Conservation (phyloP, 1,139 yeast genomes). For the Citeromyces hawaiiensis region DNA sequence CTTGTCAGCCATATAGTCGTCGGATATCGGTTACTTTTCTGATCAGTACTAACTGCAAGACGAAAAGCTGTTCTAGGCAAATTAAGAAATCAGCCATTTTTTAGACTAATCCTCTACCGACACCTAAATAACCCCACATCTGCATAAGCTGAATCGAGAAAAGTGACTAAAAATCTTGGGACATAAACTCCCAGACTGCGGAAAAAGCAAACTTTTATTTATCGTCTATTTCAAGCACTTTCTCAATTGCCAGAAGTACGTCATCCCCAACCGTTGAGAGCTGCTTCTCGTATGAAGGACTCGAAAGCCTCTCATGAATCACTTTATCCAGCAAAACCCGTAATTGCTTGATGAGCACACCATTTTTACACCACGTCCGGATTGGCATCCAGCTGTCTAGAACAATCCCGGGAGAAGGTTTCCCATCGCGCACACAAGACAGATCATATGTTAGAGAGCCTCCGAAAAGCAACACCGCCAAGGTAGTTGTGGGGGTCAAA, state of each 20-base stretch:
- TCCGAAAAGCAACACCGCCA: conserved; percentile 68
- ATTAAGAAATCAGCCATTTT: no score
- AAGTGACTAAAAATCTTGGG: no score
- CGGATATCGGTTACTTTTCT: no score
- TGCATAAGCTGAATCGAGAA: no score
- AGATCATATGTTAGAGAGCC: conserved; percentile 66
- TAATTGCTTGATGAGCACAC: conserved; percentile 65
- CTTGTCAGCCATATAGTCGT: no score
- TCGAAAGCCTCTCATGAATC: conserved; percentile 42
- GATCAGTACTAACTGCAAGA: no score
- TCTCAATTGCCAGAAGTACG: conserved; percentile 21
- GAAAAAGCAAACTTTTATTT: no score
- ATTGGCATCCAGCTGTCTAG: conserved; percentile 75
- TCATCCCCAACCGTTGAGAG: conserved; percentile 14
- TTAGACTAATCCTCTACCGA: no score
- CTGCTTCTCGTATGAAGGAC: conserved; percentile 15
- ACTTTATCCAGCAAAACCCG: conserved; percentile 53
- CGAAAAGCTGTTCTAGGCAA: no score
- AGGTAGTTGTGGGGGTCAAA: conserved; percentile 63
- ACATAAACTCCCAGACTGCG: no score
- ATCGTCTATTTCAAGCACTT: conserved; percentile 13
- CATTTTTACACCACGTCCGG: conserved; percentile 89
- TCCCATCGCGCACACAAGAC: conserved; percentile 19
- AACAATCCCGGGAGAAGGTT: conserved; percentile 48
- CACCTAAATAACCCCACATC: no score